These are phyloP conservation scores for Larix kaempferi DNA, from an alignment of 75 land plant species.

Conservation along the genomic window DNA sequence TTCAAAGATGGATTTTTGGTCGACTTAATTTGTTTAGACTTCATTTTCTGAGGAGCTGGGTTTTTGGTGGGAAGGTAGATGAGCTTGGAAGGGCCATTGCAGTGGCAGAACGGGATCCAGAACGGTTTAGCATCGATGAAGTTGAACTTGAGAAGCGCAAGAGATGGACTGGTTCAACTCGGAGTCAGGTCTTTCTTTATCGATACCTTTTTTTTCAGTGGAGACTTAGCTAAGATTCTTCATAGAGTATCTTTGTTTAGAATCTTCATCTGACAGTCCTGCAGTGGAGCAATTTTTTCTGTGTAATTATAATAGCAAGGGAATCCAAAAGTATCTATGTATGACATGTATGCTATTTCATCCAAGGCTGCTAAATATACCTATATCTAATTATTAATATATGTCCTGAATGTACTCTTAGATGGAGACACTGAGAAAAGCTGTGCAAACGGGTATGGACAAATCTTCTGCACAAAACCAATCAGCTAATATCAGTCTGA, in stretches of 20 bases:
- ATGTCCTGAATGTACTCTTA: constrained; percentile 4
- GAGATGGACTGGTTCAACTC: constrained; percentile 77
- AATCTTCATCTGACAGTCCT: neutral
- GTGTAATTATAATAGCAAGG: neutral
- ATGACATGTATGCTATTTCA: neutral
- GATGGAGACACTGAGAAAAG: constrained; percentile 22
- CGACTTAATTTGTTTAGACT: constrained; percentile 11
- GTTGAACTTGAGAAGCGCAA: constrained; percentile 75
- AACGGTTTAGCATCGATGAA: constrained; percentile 64
- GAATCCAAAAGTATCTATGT: neutral
- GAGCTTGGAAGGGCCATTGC: constrained; percentile 85
- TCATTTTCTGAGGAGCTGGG: constrained; percentile 22
- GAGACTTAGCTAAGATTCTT: no score
- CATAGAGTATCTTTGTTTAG: neutral
- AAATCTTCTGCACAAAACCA: constrained; percentile 12
- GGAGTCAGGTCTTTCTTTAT: constrained; percentile 49
- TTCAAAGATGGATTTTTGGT: constrained; percentile 5
- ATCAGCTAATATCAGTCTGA: constrained; percentile 4
- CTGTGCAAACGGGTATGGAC: constrained; percentile 22
- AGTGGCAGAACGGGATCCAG: constrained; percentile 82
- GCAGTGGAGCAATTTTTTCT: neutral
- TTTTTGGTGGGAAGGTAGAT: constrained; percentile 82
- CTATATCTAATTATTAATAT: neutral
- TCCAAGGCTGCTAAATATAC: neutral
- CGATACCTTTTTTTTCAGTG: neutral